Conservation (phyloP, 2,329 filamentous ascomycete species). For the Colletotrichum euphorbiae region DNA sequence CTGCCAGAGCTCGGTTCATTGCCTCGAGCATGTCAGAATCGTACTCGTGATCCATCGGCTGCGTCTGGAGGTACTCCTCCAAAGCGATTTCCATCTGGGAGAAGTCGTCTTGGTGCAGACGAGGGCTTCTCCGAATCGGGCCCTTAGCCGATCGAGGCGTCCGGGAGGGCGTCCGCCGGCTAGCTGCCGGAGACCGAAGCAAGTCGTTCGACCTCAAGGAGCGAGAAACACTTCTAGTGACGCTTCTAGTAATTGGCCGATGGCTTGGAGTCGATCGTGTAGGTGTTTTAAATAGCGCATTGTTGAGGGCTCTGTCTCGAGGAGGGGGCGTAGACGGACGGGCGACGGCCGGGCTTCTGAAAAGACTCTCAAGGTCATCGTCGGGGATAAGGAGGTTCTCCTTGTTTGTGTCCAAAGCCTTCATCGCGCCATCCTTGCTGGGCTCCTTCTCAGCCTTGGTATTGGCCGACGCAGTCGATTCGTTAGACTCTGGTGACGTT, state of each 20-base stretch:
- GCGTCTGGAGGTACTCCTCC: conserved; percentile 34
- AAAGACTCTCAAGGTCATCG: conserved; percentile 72
- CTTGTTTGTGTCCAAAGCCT: conserved; percentile 49
- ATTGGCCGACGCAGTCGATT: conserved; percentile 48
- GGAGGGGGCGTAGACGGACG: conserved; percentile 66
- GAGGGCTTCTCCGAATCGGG: conserved; percentile 33
- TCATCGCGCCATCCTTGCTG: conserved; percentile 4
- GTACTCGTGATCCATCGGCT: conserved; percentile 30
- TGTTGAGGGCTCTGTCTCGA: conserved; percentile 57
- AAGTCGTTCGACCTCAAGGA: conserved; percentile 63
- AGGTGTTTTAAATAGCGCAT: conserved; percentile 69
- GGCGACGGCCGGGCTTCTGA: conserved; percentile 66
- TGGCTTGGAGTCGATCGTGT: conserved; percentile 71
- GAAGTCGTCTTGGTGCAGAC: conserved; percentile 35
- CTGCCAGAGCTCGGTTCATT: conserved; percentile 37
- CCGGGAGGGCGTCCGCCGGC: conserved; percentile 63
- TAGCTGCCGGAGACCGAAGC: conserved; percentile 57
- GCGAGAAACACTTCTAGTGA: conserved; percentile 70
- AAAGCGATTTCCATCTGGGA: conserved; percentile 34
- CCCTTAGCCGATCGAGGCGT: conserved; percentile 51
- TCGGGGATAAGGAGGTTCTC: conserved; percentile 64
- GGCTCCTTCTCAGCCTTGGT: conserved; percentile 59
- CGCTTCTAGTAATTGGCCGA: conserved; percentile 71
- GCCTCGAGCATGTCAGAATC: conserved; percentile 37
- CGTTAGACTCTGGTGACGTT: conserved; percentile 46